phyloP scores from a whole-genome alignment of 2,329 filamentous ascomycete species.

The Sclerotinia nivalis region DNA sequence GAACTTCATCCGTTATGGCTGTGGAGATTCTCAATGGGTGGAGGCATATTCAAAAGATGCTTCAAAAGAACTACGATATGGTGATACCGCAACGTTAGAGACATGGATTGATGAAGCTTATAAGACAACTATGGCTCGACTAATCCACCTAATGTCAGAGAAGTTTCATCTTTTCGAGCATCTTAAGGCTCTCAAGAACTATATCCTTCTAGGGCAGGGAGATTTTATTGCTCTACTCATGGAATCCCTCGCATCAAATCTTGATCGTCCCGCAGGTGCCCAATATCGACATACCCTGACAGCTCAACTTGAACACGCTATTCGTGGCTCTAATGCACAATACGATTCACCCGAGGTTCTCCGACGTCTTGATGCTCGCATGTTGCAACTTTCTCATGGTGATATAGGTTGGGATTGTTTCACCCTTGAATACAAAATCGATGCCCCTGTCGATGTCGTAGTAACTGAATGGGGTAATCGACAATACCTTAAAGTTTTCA shows the following conservation, averaged over 20 bases:
- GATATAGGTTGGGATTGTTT: slow-evolving; percentile 99
- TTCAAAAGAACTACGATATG: slow-evolving; percentile 88
- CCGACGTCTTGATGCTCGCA: slow-evolving; percentile 89
- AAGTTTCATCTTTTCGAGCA: slow-evolving; percentile 97
- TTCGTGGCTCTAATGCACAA: slow-evolving; percentile 94
- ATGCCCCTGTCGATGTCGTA: slow-evolving; percentile 93
- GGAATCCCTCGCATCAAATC: slow-evolving; percentile 90
- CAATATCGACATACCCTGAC: slow-evolving; percentile 97
- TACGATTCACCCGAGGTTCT: slow-evolving; percentile 92
- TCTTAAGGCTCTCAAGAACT: slow-evolving; percentile 87
- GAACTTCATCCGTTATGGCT: slow-evolving; percentile 97
- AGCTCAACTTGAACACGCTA: slow-evolving; percentile 96
- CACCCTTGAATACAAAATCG: slow-evolving; percentile 97
- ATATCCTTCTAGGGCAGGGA: slow-evolving; percentile 89
- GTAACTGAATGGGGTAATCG: slow-evolving; percentile 94
- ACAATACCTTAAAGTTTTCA: slow-evolving; percentile 98
- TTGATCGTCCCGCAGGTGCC: slow-evolving; percentile 92
- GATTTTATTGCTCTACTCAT: slow-evolving; percentile 97
- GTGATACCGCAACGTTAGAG: slow-evolving; percentile 88
- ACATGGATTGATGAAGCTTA: slow-evolving; percentile 95
- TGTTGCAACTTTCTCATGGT: slow-evolving; percentile 93
- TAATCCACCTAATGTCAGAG: slow-evolving; percentile 89
- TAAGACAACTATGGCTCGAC: slow-evolving; percentile 93
- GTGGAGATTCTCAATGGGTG: slow-evolving; percentile 91
- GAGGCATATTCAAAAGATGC: slow-evolving; percentile 91